Conservation (phyloP, 2,329 filamentous ascomycete species). For the Aspergillus sp. region DNA sequence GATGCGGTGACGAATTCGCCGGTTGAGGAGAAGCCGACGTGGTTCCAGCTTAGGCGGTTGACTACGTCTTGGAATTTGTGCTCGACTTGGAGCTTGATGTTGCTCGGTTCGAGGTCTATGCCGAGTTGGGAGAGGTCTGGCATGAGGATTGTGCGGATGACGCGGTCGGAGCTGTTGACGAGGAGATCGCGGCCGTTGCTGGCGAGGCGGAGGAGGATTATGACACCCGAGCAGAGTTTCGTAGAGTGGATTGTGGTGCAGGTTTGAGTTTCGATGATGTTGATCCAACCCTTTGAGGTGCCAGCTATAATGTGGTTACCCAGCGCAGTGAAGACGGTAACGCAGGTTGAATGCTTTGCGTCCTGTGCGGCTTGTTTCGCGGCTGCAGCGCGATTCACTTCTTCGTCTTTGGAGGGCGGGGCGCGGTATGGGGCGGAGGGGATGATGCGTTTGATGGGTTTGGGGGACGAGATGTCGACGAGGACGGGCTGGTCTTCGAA, state of each 20-base stretch:
- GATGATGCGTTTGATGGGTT: constrained; percentile 75
- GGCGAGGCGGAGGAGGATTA: constrained; percentile 85
- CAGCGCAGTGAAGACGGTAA: constrained; percentile 81
- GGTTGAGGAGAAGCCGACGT: constrained; percentile 90
- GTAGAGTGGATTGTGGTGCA: constrained; percentile 86
- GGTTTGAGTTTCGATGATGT: constrained; percentile 85
- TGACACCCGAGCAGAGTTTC: constrained; percentile 82
- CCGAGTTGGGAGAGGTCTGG: constrained; percentile 69
- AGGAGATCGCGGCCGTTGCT: constrained; percentile 84
- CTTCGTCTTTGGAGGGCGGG: constrained; percentile 67
- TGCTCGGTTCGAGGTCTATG: constrained; percentile 74
- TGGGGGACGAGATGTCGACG: constrained; percentile 74
- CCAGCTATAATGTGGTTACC: constrained; percentile 90
- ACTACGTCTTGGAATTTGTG: constrained; percentile 99
- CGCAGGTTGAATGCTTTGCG: constrained; percentile 92
- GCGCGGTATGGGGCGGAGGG: constrained; percentile 81
- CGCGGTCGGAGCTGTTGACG: constrained; percentile 90
- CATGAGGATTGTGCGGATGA: constrained; percentile 89
- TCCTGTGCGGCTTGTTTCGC: constrained; percentile 91
- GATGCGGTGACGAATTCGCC: constrained; percentile 96
- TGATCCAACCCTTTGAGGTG: constrained; percentile 94
- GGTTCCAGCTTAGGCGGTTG: constrained; percentile 93
- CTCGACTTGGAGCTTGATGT: constrained; percentile 86
- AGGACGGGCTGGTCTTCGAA: constrained; percentile 92
- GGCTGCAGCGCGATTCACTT: constrained; percentile 59